Percentiles rank a stretch among this genome's conserved stretches.
Conservation (phyloP, 1,284 basidiomycete genomes). For the Cryptococcus sp. region DNA sequence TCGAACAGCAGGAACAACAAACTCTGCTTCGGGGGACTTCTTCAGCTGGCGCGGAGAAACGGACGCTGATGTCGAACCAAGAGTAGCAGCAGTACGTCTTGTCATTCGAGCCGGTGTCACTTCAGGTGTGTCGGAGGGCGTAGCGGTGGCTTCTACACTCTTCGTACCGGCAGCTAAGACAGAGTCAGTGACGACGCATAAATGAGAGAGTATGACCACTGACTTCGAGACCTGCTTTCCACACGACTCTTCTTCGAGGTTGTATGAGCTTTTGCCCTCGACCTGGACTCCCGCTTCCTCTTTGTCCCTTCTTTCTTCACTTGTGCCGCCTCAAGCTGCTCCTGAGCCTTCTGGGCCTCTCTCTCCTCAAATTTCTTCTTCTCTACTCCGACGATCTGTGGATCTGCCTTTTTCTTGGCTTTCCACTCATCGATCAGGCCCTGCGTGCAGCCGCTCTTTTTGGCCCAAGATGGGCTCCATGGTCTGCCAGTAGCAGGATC, state of each 20-base stretch:
- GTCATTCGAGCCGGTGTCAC: too few relatives aligned
- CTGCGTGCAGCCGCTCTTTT: slow-evolving; percentile 22
- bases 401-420: slow-evolving; percentile 20
- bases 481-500: slow-evolving; percentile 31
- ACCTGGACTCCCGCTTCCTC: slow-evolving; percentile 11
- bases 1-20: too few relatives aligned
- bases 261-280: background rate
- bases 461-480: slow-evolving; percentile 40
- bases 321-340: slow-evolving; percentile 5
- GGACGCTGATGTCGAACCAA: too few relatives aligned
- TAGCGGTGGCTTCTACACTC: background rate
- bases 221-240: slow-evolving; percentile 1
- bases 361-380: background rate
- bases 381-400: slow-evolving; percentile 17
- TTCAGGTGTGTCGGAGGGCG: background rate
- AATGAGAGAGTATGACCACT: background rate
- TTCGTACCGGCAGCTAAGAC: background rate
- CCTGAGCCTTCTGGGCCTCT: slow-evolving; percentile 3
- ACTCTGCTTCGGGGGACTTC: too few relatives aligned
- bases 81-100: too few relatives aligned
- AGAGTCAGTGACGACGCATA: too few relatives aligned
- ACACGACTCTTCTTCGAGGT: background rate
- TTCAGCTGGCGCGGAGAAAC: too few relatives aligned
- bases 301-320: slow-evolving; percentile 10
- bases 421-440: slow-evolving; percentile 36